Base-by-base conservation (phyloP, 2,329 filamentous ascomycete species). In the Curvularia eragrostidis region DNA sequence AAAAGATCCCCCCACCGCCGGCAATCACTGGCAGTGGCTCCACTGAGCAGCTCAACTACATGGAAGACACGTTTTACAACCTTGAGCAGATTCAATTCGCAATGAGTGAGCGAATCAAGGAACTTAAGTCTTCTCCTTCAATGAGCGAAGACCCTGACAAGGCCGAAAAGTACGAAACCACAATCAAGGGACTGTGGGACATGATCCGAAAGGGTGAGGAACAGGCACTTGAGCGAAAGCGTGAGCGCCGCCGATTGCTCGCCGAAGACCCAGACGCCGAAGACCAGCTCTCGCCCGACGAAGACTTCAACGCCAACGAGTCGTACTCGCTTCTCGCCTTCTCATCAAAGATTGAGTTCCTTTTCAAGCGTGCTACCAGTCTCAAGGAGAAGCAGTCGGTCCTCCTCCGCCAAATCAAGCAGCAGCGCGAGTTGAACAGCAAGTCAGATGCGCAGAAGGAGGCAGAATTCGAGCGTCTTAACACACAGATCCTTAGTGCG, bases 381-480 rank as follows among this genome's bases (percentile, higher is more conserved):
- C 81, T 97, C 34, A 89, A 91, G 61, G 91, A 97, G 67, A 93
- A 98, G 73, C 96, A 97, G 74, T 87, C 87, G 48, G 93, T 97
- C 21, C 83, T 98, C 8, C 90, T 94, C 70, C 87, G 93, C 42
- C 93, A 98, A 75, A 94, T 97, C 70, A 94, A 96, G 79, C 93
- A 98, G 74, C 94, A 98, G 78, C 90, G 93, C 57, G 92, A 96
- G 71, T 84, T 97, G 56, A 96, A 96, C 78, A 93, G 84, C 79
- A 93, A 93, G 71, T 93, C 91, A 1, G 92, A 96, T 66, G 82
- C 73, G 2, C 74, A 78, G 47, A 76, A 72, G 52, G 76, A 77
- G 50, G 73, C 66, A 24, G 77, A 81, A 48, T 72, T 78, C 48
- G 65, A 70, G 46, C 67, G 71, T 10, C 72, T 82, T 42, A 80